Evolutionary conservation across 1,284 basidiomycete species (phyloP), one percentile per base, ranked within the genome.

Genomic region (Tilletia caries): DNA sequence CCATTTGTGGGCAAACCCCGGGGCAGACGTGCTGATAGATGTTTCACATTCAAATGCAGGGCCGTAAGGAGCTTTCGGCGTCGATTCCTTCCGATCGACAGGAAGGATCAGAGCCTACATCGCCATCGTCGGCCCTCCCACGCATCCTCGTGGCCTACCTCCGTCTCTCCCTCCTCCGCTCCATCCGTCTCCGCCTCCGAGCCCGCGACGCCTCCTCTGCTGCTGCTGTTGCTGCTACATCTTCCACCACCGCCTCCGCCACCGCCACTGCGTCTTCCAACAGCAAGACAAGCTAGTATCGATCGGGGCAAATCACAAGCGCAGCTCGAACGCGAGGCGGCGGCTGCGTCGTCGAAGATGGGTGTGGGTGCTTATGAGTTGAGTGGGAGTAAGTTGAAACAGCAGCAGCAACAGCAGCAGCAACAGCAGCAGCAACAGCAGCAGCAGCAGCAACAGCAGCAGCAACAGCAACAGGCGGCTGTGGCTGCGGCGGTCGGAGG

Each of bases 301-400:
- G 29, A 54, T 8, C 12, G 13, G 18, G 58, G 58, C 58, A 62
- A 62, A 37, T 62, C 58, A 3, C 27, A 33, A 20, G 32, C 32
- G 29, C 58, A 62, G 33, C 58, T 62, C 1, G 58, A 62, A 29
- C 58, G 58, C 13, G 58, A 62, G 29, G 58, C 58, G 10, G 58
- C 58, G 3, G 58, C 58, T 33, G 58, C 58, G 18, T 33, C 27
- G 32, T 12, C 58, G 1, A 62, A 62, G 58, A 33, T 27, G 1
- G 58, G 58, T 6, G 58, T 62, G 27, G 58, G 58, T 13, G 58
- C 58, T 2, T 62, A 62, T 29, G 58, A 62, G 15, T 27, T 62
- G 32, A 62, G 58, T 34, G 32, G 32, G 27, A 29, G 29, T 18
- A 62, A 29, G 18, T 33, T 34, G 29, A 27, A 27, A 18, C 25